Base-by-base conservation (phyloP, 2,329 filamentous ascomycete genomes). In the Aspergillus ruber region DNA sequence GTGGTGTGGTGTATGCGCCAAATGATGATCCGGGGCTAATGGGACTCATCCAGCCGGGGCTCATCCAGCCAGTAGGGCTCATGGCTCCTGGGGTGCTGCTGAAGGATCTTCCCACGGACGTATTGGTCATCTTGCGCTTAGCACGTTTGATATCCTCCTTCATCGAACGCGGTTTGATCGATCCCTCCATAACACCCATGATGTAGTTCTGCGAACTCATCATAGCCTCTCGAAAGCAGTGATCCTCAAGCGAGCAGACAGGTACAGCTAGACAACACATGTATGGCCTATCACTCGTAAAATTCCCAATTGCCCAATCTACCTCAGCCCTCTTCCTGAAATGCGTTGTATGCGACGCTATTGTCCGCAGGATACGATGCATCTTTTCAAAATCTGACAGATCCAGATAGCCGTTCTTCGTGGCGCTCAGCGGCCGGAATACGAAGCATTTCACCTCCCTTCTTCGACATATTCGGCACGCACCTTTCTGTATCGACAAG, bases 201-300 rank as follows among this genome's bases (percentile, higher is more conserved):
- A 49, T 46, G n/a, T 51, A 51, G 4, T 18, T 20, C 33, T 51
- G 46, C 13, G 44, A 20, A 12, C 32, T 39, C 13, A 17, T 10
- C 5, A 40, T 35, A 4, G 49, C 49, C 23, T 25, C 18, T 13
- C 18, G 43, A 25, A 39, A 36, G 15, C 50, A 53, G 21, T 48
- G 13, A 7, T 23, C 44, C 3, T 39, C 40, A 5, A 38, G 5
- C 3, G 39, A 39, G 43, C 48, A 53, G 4, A 53, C 29, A 2
- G 50, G 50, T 6, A 53, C 41, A 10, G 48, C 46, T 9, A 53
- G 25, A 3, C 27, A 23, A 29, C 50, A 53, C 12, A 53, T 20
- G 25, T 48, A 53, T 5, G 50, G 48, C 21, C 42, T 44, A 25
- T 48, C 50, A 12, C 43, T 43, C 21, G 40, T 10, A 12, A 48